Percentiles rank a stretch among this genome's conserved stretches.
These are phyloP conservation scores for Vanrija sp. DNA, from an alignment of 1,284 basidiomycete species.

Conservation along the genomic window DNA sequence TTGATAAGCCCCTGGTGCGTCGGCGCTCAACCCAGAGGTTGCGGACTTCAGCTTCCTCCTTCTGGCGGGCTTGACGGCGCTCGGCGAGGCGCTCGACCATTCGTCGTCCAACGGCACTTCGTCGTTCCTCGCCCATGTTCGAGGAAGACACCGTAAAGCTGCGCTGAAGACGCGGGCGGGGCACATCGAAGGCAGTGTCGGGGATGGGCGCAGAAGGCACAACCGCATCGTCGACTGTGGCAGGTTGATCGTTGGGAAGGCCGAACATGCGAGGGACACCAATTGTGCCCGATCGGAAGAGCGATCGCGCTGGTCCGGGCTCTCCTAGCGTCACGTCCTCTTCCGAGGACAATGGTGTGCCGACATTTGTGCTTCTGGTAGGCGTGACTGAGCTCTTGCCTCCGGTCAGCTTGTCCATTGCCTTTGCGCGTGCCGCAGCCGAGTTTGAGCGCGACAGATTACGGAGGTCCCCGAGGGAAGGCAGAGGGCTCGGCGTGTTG, in stretches of 20 bases:
- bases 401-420: constrained; percentile 48
- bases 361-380: constrained; percentile 5
- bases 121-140: constrained; percentile 47
- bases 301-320: constrained; percentile 11
- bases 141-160: constrained; percentile 46
- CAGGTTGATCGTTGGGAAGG: not conserved
- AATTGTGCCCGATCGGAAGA: constrained; percentile 36
- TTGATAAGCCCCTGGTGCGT: constrained; percentile 8
- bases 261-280: constrained; percentile 31
- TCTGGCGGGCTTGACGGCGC: constrained; percentile 34
- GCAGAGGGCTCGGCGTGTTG: constrained; percentile 43
- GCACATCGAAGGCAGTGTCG: constrained; percentile 15
- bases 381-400: constrained; percentile 18
- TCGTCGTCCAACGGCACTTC: constrained; percentile 47
- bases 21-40: constrained; percentile 38
- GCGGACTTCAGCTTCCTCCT: constrained; percentile 39
- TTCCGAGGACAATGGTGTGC: constrained; percentile 11
- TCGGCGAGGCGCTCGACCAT: constrained; percentile 47
- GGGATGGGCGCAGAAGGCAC: constrained; percentile 9
- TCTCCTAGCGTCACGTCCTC: constrained; percentile 19
- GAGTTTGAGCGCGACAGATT: constrained; percentile 47
- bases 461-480: constrained; percentile 40
- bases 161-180: constrained; percentile 41
- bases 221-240: not conserved
- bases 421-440: constrained; percentile 41